Conservation (phyloP, 352 stramenopile species). For the Pythium angustatum region DNA sequence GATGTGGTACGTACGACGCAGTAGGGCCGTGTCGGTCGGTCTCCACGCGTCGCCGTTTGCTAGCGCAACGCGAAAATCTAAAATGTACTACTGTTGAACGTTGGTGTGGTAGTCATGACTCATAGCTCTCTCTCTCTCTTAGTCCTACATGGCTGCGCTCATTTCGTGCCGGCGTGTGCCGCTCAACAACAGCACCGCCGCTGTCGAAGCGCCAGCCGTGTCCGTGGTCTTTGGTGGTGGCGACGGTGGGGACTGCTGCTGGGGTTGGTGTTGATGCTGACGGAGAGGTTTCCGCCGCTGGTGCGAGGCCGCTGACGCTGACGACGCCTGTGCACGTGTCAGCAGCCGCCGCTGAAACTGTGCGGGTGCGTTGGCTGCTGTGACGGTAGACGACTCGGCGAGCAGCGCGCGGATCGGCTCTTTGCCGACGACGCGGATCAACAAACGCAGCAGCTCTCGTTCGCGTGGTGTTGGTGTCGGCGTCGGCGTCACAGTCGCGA, state of each 20-base stretch:
- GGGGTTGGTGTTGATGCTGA: no score
- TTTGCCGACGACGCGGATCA: constrained; percentile 32
- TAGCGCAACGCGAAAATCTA: constrained; percentile 6
- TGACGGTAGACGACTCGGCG: not conserved
- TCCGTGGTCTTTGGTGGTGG: not conserved
- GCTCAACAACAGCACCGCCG: not conserved
- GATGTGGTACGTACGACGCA: no score
- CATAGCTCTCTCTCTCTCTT: not conserved
- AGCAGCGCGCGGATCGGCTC: constrained; percentile 22
- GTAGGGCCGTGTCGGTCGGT: no score
- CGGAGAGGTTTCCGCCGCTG: no score
- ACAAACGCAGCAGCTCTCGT: constrained; percentile 29
- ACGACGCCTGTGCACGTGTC: constrained; percentile 7
- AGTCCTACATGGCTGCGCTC: constrained; percentile 25
- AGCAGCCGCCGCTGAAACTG: constrained; percentile 25
- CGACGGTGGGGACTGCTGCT: no score
- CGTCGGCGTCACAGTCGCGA: not conserved
- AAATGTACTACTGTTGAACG: constrained; percentile 19
- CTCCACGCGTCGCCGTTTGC: no score
- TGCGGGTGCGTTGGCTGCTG: constrained; percentile 2
- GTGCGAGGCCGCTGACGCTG: not conserved
- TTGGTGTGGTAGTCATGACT: not conserved
- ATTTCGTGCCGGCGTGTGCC: constrained; percentile 26
- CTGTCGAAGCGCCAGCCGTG: not conserved
- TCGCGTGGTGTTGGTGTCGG: constrained; percentile 17